Percentiles rank a stretch among this genome's conserved stretches.
Conservation (phyloP, 2,329 filamentous ascomycete genomes). For the Daldinia sp. region DNA sequence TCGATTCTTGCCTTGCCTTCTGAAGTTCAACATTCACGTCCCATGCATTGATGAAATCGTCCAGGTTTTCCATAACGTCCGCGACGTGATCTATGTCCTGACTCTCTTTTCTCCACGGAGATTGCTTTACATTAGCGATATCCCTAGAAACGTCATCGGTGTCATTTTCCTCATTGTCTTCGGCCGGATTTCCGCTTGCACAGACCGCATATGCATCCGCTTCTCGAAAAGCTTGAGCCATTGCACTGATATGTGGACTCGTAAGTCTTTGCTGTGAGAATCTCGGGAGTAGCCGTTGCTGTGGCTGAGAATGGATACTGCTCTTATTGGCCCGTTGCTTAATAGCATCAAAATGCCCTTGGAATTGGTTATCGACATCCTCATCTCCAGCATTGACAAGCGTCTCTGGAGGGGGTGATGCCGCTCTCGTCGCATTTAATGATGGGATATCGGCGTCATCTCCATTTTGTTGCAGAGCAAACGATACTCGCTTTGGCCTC, state of each 20-base stretch:
- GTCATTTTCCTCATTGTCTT: not conserved
- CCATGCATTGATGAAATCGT: constrained; percentile 55
- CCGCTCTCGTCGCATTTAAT: constrained; percentile 35
- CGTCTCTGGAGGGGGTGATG: constrained; percentile 56
- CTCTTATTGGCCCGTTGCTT: constrained; percentile 47
- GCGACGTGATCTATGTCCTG: constrained; percentile 53
- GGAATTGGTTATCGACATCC: constrained; percentile 51
- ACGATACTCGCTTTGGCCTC: constrained; percentile 46
- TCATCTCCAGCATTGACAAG: constrained; percentile 46
- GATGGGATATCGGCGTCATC: constrained; percentile 20
- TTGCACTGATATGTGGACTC: constrained; percentile 55
- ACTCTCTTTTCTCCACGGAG: constrained; percentile 43
- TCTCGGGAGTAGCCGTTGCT: constrained; percentile 51
- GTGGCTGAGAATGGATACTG: constrained; percentile 25
- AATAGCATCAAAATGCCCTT: constrained; percentile 58
- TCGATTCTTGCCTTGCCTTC: constrained; percentile 40
- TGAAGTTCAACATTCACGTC: constrained; percentile 50
- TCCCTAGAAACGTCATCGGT: not conserved
- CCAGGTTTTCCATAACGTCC: constrained; percentile 56
- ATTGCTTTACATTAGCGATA: constrained; percentile 35
- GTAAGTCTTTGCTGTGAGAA: constrained; percentile 52
- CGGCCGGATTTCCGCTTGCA: constrained; percentile 24
- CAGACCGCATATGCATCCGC: constrained; percentile 48
- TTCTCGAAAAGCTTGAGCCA: constrained; percentile 59
- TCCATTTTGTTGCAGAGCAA: constrained; percentile 45